Base-by-base conservation (phyloP, 805 yeast genomes). In the Candida schatavii region DNA sequence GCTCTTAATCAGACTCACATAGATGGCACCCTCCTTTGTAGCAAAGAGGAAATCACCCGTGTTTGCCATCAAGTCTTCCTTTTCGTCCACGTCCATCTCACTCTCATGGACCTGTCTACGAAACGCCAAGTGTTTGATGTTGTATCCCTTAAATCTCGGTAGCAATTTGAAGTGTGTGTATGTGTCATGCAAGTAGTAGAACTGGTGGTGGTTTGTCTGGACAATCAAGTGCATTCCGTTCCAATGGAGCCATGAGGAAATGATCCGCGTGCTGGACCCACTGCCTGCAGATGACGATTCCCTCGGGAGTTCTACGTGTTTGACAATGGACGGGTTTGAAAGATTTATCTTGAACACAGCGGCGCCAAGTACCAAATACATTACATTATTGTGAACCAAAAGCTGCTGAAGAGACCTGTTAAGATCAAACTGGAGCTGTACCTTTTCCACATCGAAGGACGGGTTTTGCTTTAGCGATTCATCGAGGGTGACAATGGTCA, bases 351-450 rank as follows among this genome's bases (percentile, higher is more conserved):
- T 54, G 41, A 50, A 59, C 2, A 65, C 55, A 4, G 43, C 30
- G 4, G 39, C 43, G 3, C 47, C 42, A 10, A 61, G 44, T 1
- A 64, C 35, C 9, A 70, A 44, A 40, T 49, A 63, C 75, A 70
- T 70, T 17, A 51, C 48, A 45, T 68, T 64, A 40, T 55, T 62
- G 35, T 55, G 54, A 4, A 69, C 73, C 15, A 52, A 48, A 10
- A 69, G 47, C 14, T 49, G 40, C 7, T 44, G 48, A 21, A 69
- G 49, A 3, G 53, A 47, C 41, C 57, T 38, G 7, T 49, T 43
- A 27, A 69, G 61, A 18, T 53, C 59, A 46, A 68, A 68, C 42
- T 67, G 74, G 11, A 69, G 59, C 46, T 60, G 72, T 3, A 69
- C 74, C 17, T 57, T 56, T 41, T 69, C 74, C 9, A 70, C 45